Conservation (phyloP, 495 filamentous ascomycete genomes). For the Opeltia flavorubescens region DNA sequence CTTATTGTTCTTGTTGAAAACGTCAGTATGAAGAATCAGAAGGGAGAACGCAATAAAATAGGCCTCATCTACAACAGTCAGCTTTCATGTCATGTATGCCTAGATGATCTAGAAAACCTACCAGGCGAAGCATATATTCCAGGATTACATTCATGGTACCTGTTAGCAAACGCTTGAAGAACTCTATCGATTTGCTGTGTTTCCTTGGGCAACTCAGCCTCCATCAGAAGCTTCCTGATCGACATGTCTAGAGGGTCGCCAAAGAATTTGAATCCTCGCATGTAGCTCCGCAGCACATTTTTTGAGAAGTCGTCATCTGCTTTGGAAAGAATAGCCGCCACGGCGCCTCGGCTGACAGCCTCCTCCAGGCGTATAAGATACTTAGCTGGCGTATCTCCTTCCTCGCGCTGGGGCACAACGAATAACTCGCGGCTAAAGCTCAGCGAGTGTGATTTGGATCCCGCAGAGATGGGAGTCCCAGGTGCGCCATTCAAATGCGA, state of each 20-base stretch:
- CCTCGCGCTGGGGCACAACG: conserved; percentile 65
- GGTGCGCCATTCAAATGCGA: conserved; percentile 37
- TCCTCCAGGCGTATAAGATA: conserved; percentile 76
- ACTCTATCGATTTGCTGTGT: conserved; percentile 96
- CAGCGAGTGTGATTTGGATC: conserved; percentile 60
- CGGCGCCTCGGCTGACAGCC: conserved; percentile 57
- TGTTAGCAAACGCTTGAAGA: conserved; percentile 84
- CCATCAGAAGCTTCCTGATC: conserved; percentile 87
- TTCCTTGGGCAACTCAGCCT: conserved; percentile 89
- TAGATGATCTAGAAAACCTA: conserved; percentile 19
- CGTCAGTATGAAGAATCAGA: conserved; percentile 90
- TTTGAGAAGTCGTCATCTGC: conserved; percentile 70
- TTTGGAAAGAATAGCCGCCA: conserved; percentile 72
- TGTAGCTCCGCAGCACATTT: conserved; percentile 78
- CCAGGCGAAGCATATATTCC: conserved; percentile 80
- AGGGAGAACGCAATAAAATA: conserved; percentile 97
- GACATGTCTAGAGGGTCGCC: conserved; percentile 97
- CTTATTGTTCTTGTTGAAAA: conserved; percentile 99
- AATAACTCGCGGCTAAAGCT: conserved; percentile 45
- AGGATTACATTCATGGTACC: conserved; percentile 97
- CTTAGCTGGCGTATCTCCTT: conserved; percentile 78
- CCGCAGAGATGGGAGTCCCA: conserved; percentile 47
- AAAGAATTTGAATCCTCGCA: conserved; percentile 87
- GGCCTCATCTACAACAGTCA: conserved; percentile 52
- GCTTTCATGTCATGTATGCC: neutral